Base-by-base conservation (phyloP, 805 yeast species). In the Dipodascopsis uninucleata region DNA sequence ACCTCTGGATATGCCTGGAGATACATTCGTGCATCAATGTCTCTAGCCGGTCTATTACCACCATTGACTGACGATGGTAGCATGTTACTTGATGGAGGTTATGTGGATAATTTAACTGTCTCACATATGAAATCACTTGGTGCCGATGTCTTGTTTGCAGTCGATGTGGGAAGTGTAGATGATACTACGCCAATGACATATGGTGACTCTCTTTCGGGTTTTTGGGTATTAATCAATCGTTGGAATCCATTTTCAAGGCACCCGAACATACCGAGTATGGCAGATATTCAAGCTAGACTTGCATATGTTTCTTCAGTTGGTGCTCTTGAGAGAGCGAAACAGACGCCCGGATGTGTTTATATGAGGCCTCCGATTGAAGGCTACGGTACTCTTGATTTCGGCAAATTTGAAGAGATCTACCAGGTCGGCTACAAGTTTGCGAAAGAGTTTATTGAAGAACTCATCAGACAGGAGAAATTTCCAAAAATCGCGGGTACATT, bases 261-360 rank as follows among this genome's bases (percentile, higher is more conserved):
- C 57, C 95, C 97, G 3, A 82, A 84, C 61, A 85, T 87, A 4
- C 98, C 98, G 3, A 85, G 83, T 43, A 80, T 93, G 85, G 87
- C 96, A 54, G 98, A 90, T 61, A 87, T 90, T 47, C 98, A 90
- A 67, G 75, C 87, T 69, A 72, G 97, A 45, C 69, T 90, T 49
- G 96, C 97, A 0, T 90, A 93, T 62, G 98, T 90, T 31, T 85
- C 96, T 0, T 85, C 96, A 40, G 98, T 90, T 1, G 85, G 85
- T 65, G 97, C 97, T 0, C 68, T 93, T 38, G 96, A 90, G 58
- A 72, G 75, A 47, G 97, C 96, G 1, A 93, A 90, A 61, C 70
- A 63, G 23, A 82, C 88, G 0, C 83, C 87, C 0, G 96, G 96
- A 0, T 90, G 93, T 9, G 69, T 85, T 5, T 90, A 90, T 60